phyloP scores from a whole-genome alignment of 2,329 filamentous ascomycete genomes.

The Fusarium fracticaudum region DNA sequence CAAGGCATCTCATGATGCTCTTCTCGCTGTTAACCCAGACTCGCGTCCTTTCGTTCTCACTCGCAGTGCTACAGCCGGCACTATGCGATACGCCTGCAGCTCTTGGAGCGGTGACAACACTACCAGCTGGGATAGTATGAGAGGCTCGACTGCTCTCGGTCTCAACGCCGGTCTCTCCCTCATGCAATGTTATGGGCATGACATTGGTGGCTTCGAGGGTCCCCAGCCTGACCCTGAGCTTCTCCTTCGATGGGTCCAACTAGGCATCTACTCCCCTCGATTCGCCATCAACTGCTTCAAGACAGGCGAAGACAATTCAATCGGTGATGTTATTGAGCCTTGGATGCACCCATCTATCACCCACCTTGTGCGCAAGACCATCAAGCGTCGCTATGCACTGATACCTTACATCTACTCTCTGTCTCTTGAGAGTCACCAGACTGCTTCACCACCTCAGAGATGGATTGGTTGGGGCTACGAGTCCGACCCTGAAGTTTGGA shows the following conservation, averaged over 20 bases:
- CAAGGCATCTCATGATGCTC: slow-evolving; percentile 75
- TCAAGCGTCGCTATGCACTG: slow-evolving; percentile 76
- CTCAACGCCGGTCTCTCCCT: slow-evolving; percentile 74
- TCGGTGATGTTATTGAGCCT: slow-evolving; percentile 79
- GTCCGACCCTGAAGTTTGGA: slow-evolving; percentile 73
- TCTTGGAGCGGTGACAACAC: slow-evolving; percentile 81
- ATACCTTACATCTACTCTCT: slow-evolving; percentile 77
- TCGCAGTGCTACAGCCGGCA: slow-evolving; percentile 75
- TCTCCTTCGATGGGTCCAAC: slow-evolving; percentile 77
- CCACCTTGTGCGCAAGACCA: slow-evolving; percentile 68
- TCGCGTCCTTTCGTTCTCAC: slow-evolving; percentile 75
- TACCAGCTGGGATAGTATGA: slow-evolving; percentile 78
- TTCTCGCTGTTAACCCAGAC: slow-evolving; percentile 66
- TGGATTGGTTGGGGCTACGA: slow-evolving; percentile 82
- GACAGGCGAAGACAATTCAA: slow-evolving; percentile 70
- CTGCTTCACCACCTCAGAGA: slow-evolving; percentile 71
- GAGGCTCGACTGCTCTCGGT: slow-evolving; percentile 74
- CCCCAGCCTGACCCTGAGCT: slow-evolving; percentile 77
- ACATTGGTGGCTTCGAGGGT: slow-evolving; percentile 80
- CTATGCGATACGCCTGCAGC: slow-evolving; percentile 74
- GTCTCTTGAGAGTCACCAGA: slow-evolving; percentile 68
- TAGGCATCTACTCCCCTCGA: slow-evolving; percentile 74
- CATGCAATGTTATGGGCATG: slow-evolving; percentile 76
- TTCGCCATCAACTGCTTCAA: slow-evolving; percentile 86
- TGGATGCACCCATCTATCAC: slow-evolving; percentile 80